These are phyloP conservation scores for Protomyces inundatus DNA, from an alignment of 1,139 yeast genomes.

Conservation along the genomic window DNA sequence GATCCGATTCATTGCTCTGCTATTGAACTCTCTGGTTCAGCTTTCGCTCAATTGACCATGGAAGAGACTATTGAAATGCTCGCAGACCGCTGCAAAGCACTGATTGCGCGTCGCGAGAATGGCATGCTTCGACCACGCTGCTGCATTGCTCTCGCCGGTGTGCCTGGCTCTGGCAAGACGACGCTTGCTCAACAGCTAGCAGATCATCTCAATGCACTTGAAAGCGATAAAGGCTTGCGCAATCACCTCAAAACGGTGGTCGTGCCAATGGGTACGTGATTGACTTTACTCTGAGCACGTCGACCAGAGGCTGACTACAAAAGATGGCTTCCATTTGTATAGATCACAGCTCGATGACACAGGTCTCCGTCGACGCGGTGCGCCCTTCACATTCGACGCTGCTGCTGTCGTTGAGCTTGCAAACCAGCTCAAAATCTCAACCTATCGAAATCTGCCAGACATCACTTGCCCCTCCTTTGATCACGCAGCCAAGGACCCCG, in stretches of 20 bases:
- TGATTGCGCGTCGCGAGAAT: slow-evolving; percentile 3
- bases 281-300: neutral
- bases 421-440: slow-evolving; percentile 32
- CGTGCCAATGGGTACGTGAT: slow-evolving; percentile 5
- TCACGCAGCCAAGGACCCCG: slow-evolving; percentile 61
- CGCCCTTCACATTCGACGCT: slow-evolving; percentile 79
- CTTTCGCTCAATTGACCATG: neutral
- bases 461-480: slow-evolving; percentile 67
- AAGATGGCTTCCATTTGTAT: slow-evolving; percentile 83
- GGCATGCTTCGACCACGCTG: slow-evolving; percentile 20
- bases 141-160: slow-evolving; percentile 24
- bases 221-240: neutral
- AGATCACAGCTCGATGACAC: slow-evolving; percentile 48
- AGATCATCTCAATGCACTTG: slow-evolving; percentile 4
- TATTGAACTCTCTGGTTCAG: neutral
- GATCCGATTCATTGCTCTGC: no score
- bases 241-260: slow-evolving; percentile 9
- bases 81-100: neutral
- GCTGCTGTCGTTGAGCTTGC: slow-evolving; percentile 44
- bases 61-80: neutral
- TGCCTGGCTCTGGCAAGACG: slow-evolving; percentile 30
- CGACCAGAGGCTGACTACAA: slow-evolving; percentile 41
- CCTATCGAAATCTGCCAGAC: slow-evolving; percentile 27
- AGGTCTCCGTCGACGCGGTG: slow-evolving; percentile 68
- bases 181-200: slow-evolving; percentile 16